Base-by-base conservation (phyloP, 257 asterid species). In the Misopates orontium region DNA sequence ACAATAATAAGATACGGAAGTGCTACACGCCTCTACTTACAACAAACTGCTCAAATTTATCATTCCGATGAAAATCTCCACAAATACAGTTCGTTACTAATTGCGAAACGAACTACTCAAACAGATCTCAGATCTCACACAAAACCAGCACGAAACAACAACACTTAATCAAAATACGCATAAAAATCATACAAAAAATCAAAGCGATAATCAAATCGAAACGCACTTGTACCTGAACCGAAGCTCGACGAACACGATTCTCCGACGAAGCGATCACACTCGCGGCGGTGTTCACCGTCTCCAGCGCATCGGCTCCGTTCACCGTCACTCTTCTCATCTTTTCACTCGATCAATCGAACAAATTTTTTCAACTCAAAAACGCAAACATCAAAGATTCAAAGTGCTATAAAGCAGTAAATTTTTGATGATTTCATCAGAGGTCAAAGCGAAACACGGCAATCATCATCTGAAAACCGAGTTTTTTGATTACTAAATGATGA, bases 211-310 rank as follows among this genome's bases (percentile, higher is more conserved):
- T 6, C 36, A 6, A 70, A 23, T 0, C 18, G 20, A 67, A 63
- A 42, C 56, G 2, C 25, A 11, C 41, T 45, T 23, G 8, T 74
- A 86, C 97, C 95, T 84, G 95, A 76, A 68, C 69, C 18, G 85
- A 79, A 72, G 73, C 79, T 19, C 74, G 89, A 69, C 83, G 83
- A 53, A 60, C 74, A 60, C 93, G 98, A 74, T 73, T 69, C 76
- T 85, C 91, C 16, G 75, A 82, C 21, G 87, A 82, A 28, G 96
- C 95, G 85, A 92, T 89, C 75, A 88, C 97, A 24, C 85, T 70
- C 49, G 98, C 98, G 74, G 98, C 98, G 62, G 98, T 97, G 91
- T 71, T 83, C 51, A 92, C 83, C 36, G 96, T 85, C 54, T 89
- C 97, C 75, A 80, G 36, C 64, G 95, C 78, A 71, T 73, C 83